Evolutionary conservation across 768 basidiomycete genomes (phyloP).

Genomic region (Hericium alpestre): DNA sequence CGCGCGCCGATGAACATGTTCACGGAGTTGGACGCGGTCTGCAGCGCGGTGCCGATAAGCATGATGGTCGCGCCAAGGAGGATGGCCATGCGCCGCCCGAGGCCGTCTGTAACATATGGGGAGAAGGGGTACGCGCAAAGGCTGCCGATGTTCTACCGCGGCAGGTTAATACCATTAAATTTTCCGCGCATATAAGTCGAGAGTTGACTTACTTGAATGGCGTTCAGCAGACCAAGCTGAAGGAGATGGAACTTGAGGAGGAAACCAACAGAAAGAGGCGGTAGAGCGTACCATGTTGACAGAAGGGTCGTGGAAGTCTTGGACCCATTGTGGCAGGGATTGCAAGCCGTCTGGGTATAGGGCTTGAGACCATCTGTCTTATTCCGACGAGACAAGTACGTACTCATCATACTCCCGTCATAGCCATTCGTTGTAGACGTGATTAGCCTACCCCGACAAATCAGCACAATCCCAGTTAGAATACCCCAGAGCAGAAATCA

Average conservation of each 20-base stretch:
- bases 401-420: constrained; percentile 30
- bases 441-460: constrained; percentile 18
- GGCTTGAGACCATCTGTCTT: not conserved
- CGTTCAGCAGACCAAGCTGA: constrained; percentile 26
- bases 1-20: constrained; percentile 35
- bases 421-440: constrained; percentile 29
- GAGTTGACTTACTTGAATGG: constrained; percentile 26
- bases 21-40: constrained; percentile 28
- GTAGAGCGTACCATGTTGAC: not conserved
- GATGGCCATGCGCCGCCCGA: constrained; percentile 29
- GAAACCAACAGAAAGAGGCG: not conserved
- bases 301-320: not conserved
- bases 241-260: not conserved
- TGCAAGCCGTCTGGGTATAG: constrained; percentile 1
- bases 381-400: constrained; percentile 10
- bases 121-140: constrained; percentile 28
- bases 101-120: constrained; percentile 30
- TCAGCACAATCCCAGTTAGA: not conserved
- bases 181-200: not conserved
- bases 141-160: constrained; percentile 27
- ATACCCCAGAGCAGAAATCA: not conserved
- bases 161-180: too few species aligned
- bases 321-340: not conserved
- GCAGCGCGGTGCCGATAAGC: constrained; percentile 27
- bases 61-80: constrained; percentile 29